A percentile compares a stretch with the other conserved stretches of the same genome.
Conservation (phyloP, 2,329 filamentous ascomycete species). For the Parascedosporium putredinis region DNA sequence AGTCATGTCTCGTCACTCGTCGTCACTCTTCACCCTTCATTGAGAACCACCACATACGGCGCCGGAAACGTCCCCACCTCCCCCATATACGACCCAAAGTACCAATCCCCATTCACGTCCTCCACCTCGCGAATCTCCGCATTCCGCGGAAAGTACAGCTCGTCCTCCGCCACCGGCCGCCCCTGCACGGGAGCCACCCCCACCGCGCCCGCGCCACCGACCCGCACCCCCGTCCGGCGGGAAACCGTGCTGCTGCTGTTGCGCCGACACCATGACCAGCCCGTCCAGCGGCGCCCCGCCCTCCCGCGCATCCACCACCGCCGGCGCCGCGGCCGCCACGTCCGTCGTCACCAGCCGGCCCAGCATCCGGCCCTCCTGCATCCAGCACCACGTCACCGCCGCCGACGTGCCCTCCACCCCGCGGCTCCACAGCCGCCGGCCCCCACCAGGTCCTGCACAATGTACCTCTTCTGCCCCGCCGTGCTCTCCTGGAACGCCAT, state of each 20-base stretch:
- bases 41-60: constrained; percentile 51
- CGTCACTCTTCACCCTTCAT: too few relatives aligned
- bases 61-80: constrained; percentile 70
- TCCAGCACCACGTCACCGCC: constrained; percentile 44
- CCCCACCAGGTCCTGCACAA: constrained; percentile 71
- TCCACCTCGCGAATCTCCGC: constrained; percentile 77
- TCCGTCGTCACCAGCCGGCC: constrained; percentile 40
- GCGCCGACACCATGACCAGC: constrained; percentile 15
- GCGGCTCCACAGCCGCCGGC: constrained; percentile 55
- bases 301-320: constrained; percentile 9
- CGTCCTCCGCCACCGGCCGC: constrained; percentile 48
- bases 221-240: constrained; percentile 71
- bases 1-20: too few relatives aligned
- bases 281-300: constrained; percentile 10
- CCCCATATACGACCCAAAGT: constrained; percentile 76
- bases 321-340: constrained; percentile 34
- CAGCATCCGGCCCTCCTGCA: constrained; percentile 25
- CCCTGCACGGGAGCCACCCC: constrained; percentile 63
- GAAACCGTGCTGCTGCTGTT: too few relatives aligned
- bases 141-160: constrained; percentile 72
- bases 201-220: constrained; percentile 49
- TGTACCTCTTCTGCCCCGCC: constrained; percentile 55
- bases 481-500: constrained; percentile 63
- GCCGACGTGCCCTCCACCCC: constrained; percentile 26
- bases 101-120: constrained; percentile 88